A percentile compares a stretch with the other conserved stretches of the same genome.
Conservation (phyloP, 2,329 filamentous ascomycete genomes). For the Colletotrichum brevisporum region DNA sequence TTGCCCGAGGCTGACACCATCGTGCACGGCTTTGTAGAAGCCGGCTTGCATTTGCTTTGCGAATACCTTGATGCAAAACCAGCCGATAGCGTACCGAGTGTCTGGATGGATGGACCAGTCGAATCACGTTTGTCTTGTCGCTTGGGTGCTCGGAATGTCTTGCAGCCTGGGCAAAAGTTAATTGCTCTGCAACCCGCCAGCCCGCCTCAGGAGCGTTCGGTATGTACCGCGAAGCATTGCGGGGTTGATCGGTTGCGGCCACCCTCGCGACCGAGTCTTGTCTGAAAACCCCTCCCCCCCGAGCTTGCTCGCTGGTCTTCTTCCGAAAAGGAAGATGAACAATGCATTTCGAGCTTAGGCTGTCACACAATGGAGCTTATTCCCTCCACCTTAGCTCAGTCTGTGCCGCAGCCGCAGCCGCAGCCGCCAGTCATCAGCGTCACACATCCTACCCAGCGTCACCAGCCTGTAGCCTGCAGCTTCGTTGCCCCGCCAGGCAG, state of each 20-base stretch:
- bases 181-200: neutral
- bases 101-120: too few species aligned
- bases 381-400: slow-evolving; percentile 15
- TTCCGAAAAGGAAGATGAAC: slow-evolving; percentile 1
- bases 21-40: too few species aligned
- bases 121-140: too few species aligned
- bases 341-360: slow-evolving; percentile 26
- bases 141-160: slow-evolving; percentile 3
- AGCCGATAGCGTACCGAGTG: too few species aligned
- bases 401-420: slow-evolving; percentile 20
- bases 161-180: slow-evolving; percentile 16
- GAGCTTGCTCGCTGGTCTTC: slow-evolving; percentile 17
- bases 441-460: slow-evolving; percentile 17
- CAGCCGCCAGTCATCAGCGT: slow-evolving; percentile 27
- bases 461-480: slow-evolving; percentile 27
- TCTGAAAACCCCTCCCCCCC: neutral
- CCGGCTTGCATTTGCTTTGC: too few species aligned
- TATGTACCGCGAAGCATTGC: slow-evolving; percentile 5
- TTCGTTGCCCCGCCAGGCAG: slow-evolving; percentile 21
- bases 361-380: slow-evolving; percentile 35
- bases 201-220: neutral
- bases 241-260: slow-evolving; percentile 17
- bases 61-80: too few species aligned
- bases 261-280: slow-evolving; percentile 10
- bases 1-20: too few species aligned